A percentile compares a stretch with the other conserved stretches of the same genome.
These are phyloP conservation scores for Penicillium sp. DNA, from an alignment of 2,329 filamentous ascomycete species.

Conservation along the genomic window DNA sequence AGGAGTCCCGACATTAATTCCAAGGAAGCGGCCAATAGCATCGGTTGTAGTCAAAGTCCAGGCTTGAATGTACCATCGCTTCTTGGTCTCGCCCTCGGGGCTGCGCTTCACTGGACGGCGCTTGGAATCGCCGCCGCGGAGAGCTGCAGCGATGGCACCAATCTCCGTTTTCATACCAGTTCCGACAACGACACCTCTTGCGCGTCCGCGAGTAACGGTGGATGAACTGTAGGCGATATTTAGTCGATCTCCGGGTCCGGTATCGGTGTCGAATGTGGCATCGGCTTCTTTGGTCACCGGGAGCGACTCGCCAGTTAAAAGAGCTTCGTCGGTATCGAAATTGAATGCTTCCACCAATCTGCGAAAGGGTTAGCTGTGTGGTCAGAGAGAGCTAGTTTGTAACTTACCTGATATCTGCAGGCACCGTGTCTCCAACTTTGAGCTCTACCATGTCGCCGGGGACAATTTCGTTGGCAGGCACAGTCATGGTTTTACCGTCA, in stretches of 20 bases:
- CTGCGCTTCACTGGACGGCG: constrained; percentile 53
- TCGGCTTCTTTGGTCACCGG: constrained; percentile 56
- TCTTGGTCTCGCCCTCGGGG: constrained; percentile 49
- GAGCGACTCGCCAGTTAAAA: constrained; percentile 62
- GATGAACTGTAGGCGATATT: constrained; percentile 64
- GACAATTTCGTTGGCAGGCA: constrained; percentile 59
- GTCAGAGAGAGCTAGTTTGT: not conserved
- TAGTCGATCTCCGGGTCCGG: constrained; percentile 58
- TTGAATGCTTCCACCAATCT: constrained; percentile 63
- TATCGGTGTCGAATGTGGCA: constrained; percentile 47
- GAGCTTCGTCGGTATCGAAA: constrained; percentile 69
- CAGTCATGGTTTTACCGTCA: constrained; percentile 54
- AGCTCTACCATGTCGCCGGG: constrained; percentile 59
- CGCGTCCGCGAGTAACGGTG: constrained; percentile 61
- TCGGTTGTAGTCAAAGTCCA: constrained; percentile 56
- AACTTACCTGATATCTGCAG: constrained; percentile 58
- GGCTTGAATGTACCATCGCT: constrained; percentile 54
- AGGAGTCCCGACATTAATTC: constrained; percentile 67
- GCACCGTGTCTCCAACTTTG: constrained; percentile 61
- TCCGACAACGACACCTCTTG: constrained; percentile 58
- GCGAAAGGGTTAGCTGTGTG: constrained; percentile 35
- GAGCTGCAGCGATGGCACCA: constrained; percentile 62
- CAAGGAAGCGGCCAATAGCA: constrained; percentile 62
- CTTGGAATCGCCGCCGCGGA: constrained; percentile 60
- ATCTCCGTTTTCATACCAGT: constrained; percentile 64